A percentile compares a stretch with the other conserved stretches of the same genome.
phyloP scores from a whole-genome alignment of 352 stramenopile species.

The Ochromonadaceae sp. region DNA sequence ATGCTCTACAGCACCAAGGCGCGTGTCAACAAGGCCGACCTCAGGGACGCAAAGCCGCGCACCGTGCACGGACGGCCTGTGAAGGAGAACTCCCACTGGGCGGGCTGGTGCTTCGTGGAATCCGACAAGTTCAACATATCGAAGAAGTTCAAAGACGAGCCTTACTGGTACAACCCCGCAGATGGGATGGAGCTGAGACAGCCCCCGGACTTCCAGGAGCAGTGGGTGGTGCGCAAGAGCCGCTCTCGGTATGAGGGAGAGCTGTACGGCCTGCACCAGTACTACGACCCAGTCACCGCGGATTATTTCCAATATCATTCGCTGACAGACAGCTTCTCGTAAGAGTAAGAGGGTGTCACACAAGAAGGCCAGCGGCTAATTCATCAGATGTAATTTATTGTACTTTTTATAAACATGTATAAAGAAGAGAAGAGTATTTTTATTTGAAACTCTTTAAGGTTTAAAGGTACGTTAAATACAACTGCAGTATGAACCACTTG shows the following conservation, averaged over 20 bases:
- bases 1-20: conserved; percentile 3
- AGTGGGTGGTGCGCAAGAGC: not conserved
- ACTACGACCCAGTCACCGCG: conserved; percentile 2
- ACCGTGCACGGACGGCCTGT: conserved; percentile 11
- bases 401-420: too few species aligned
- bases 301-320: conserved; percentile 1
- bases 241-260: not conserved
- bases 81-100: not conserved
- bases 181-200: not conserved
- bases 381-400: too few species aligned
- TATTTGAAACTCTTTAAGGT: too few species aligned
- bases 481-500: too few species aligned
- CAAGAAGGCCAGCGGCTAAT: too few species aligned
- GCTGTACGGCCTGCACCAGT: not conserved
- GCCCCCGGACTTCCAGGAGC: not conserved
- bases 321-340: conserved; percentile 10
- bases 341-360: not conserved
- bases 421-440: too few species aligned
- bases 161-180: conserved; percentile 17
- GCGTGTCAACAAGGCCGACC: not conserved
- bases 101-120: conserved; percentile 5
- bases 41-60: not conserved
- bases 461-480: too few species aligned
- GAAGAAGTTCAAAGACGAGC: not conserved
- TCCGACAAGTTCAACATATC: not conserved